phyloP scores from a whole-genome alignment of 768 basidiomycete genomes.

The Leccinum variicolor region DNA sequence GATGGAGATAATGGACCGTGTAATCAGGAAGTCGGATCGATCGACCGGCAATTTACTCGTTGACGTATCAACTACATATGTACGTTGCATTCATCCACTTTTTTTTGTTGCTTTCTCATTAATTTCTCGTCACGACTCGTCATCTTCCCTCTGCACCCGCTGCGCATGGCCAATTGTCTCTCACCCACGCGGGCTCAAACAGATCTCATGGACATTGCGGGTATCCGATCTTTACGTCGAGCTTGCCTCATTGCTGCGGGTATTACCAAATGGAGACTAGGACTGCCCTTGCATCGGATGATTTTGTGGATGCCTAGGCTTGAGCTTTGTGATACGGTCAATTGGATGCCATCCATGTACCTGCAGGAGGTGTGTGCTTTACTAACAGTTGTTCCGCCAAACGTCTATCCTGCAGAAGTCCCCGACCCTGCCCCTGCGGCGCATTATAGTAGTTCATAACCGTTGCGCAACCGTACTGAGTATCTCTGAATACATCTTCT shows the following conservation, averaged over 20 bases:
- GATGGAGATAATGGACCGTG: background rate
- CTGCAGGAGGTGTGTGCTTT: background rate
- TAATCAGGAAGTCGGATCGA: background rate
- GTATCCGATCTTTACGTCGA: background rate
- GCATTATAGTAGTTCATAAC: slow-evolving; percentile 14
- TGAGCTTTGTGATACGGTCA: background rate
- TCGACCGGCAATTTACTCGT: background rate
- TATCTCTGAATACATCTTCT: background rate
- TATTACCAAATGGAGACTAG: background rate
- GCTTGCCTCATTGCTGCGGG: background rate
- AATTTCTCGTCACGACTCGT: background rate
- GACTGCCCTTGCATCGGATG: background rate
- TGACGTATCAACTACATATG: slow-evolving; percentile 4
- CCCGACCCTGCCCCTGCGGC: background rate
- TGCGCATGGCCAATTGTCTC: background rate
- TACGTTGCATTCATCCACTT: background rate
- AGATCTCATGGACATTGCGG: background rate
- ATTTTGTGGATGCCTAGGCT: background rate
- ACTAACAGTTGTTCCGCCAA: background rate
- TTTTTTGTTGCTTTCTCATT: background rate
- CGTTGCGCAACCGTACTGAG: background rate
- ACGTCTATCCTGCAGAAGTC: background rate
- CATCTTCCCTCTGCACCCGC: background rate
- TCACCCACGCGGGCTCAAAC: background rate
- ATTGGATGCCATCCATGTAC: background rate